phyloP scores from a whole-genome alignment of 495 filamentous ascomycete species.

The Trichoderma virens region DNA sequence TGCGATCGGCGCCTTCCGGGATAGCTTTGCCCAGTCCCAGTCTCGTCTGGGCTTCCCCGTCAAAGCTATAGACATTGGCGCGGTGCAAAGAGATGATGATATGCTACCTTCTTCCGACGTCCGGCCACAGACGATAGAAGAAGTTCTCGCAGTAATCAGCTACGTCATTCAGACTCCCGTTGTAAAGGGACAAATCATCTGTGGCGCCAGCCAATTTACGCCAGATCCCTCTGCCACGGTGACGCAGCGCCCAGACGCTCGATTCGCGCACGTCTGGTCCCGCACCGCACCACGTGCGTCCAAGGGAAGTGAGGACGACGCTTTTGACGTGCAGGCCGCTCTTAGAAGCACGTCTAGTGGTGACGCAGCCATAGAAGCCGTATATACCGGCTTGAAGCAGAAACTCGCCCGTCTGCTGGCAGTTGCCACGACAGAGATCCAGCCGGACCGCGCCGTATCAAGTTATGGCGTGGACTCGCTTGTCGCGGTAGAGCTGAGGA shows the following conservation, averaged over 20 bases:
- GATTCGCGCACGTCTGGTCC: slow-evolving; percentile 12
- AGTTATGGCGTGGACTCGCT: slow-evolving; percentile 34
- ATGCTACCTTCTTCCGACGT: not conserved
- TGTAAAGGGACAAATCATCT: not conserved
- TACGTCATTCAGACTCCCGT: slow-evolving; percentile 9
- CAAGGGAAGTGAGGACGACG: not conserved
- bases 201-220: not conserved
- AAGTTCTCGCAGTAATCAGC: slow-evolving; percentile 8
- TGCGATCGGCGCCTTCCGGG: slow-evolving; percentile 46
- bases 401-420: slow-evolving; percentile 21
- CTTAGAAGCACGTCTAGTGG: not conserved
- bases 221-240: not conserved
- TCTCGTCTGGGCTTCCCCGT: slow-evolving; percentile 24
- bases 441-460: slow-evolving; percentile 16
- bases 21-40: slow-evolving; percentile 20
- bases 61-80: slow-evolving; percentile 34
- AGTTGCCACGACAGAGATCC: slow-evolving; percentile 22
- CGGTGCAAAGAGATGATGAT: slow-evolving; percentile 11
- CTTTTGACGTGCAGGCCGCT: slow-evolving; percentile 7
- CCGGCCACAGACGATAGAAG: slow-evolving; percentile 4
- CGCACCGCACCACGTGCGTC: not conserved
- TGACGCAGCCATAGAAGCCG: slow-evolving; percentile 9
- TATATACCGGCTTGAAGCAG: slow-evolving; percentile 14
- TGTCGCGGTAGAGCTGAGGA: slow-evolving; percentile 30
- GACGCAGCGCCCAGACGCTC: slow-evolving; percentile 8